Conservation (phyloP, 2,329 filamentous ascomycete genomes). For the Xylariaceae sp. region DNA sequence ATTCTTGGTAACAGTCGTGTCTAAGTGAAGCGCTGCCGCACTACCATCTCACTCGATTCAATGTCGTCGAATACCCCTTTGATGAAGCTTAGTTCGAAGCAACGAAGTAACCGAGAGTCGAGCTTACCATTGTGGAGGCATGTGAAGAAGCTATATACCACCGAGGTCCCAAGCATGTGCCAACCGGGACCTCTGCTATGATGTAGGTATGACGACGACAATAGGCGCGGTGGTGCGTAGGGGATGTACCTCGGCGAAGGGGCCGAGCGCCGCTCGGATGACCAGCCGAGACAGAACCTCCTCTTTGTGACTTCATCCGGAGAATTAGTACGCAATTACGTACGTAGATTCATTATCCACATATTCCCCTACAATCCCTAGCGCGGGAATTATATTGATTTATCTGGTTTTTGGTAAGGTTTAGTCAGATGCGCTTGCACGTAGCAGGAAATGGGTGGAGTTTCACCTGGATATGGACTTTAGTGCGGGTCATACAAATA, state of each 20-base stretch:
- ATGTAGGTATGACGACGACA: neutral
- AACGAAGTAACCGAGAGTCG: too few species aligned
- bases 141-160: neutral
- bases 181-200: neutral
- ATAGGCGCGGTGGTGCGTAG: neutral
- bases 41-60: neutral
- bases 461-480: too few species aligned
- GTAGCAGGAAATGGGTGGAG: too few species aligned
- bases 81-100: too few species aligned
- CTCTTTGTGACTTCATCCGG: neutral
- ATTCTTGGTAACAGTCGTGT: neutral
- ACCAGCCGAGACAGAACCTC: neutral
- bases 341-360: neutral
- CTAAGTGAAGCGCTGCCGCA: too few species aligned
- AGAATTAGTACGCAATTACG: neutral
- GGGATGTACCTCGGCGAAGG: neutral
- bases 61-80: neutral
- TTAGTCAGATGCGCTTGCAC: too few species aligned
- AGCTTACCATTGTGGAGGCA: too few species aligned
- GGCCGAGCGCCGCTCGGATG: neutral
- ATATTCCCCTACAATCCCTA: neutral
- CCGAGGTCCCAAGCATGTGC: neutral
- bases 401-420: neutral
- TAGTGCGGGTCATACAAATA: too few species aligned
- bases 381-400: neutral